Base-by-base conservation (phyloP, 1,139 yeast genomes). In the Debaryomyces coudertii region DNA sequence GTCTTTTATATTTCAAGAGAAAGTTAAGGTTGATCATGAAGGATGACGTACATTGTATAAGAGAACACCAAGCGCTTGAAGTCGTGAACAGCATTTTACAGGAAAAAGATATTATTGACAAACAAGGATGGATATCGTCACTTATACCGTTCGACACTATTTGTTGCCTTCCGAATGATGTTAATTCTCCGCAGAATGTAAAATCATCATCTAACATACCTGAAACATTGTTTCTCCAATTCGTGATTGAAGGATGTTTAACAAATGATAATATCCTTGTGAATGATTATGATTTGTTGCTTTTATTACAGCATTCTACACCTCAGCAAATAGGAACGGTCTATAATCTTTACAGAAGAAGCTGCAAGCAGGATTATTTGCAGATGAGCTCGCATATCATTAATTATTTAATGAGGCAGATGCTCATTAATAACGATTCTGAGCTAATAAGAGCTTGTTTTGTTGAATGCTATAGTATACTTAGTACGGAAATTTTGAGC, bases 101-200 rank as follows among this genome's bases (percentile, higher is more conserved):
- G 20, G 35, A 38, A 14, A 37, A 28, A 14, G 39, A 36, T 2
- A 15, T 29, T 25, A 25, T 24, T 6, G 28, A 28, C 8, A 33
- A 16, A 4, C 34, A 40, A 25, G 48, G 48, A 9, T 46, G 49
- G 49, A 12, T 46, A 39, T 34, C 49, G 4, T 36, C 43, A 7
- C 20, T 46, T 9, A 11, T 43, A 16, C 44, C 49, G 12, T 27
- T 16, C 15, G 14, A 39, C 2, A 4, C 16, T 16, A 23, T 40
- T 40, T 31, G 41, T 7, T 37, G 42, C 14, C 18, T 46, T 15
- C 31, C 42, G 8, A 38, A 28, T 11, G 24, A 20, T 11, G 12
- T 28, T 3, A 38, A 20, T 27, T 22, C 25, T 6, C 18, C 11
- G 24, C 23, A 27, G 7, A n/a, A 28, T 22, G 2, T n/a, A n/a